Evolutionary conservation across 768 basidiomycete species (phyloP).

Genomic region (Chalciporus pseudorubinellus): DNA sequence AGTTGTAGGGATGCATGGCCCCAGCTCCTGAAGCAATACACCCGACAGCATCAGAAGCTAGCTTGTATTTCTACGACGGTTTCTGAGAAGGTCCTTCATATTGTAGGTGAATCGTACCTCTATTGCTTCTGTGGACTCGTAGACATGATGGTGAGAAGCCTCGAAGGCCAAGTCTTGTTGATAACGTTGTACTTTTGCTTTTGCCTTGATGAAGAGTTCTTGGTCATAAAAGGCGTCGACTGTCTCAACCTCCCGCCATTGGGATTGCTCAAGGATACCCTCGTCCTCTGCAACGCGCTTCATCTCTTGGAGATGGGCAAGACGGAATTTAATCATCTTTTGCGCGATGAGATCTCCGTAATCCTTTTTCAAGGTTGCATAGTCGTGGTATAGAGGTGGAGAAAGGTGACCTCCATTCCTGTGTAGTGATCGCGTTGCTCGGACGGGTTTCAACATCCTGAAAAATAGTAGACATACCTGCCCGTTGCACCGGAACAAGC

Average conservation of each 20-base stretch:
- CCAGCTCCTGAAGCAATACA: slow-evolving; percentile 55
- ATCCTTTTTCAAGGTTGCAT: slow-evolving; percentile 42
- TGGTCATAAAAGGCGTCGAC: slow-evolving; percentile 54
- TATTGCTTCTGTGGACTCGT: slow-evolving; percentile 34
- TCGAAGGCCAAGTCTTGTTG: slow-evolving; percentile 50
- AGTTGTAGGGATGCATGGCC: slow-evolving; percentile 66
- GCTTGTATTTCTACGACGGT: slow-evolving; percentile 41
- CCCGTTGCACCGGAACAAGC: slow-evolving; percentile 74
- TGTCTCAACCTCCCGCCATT: slow-evolving; percentile 56
- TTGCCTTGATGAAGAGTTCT: slow-evolving; percentile 41
- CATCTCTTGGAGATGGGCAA: slow-evolving; percentile 53
- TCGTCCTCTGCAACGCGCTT: slow-evolving; percentile 52
- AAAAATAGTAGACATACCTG: slow-evolving; percentile 40
- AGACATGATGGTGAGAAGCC: slow-evolving; percentile 32
- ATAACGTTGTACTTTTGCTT: slow-evolving; percentile 43
- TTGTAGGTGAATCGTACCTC: slow-evolving; percentile 18
- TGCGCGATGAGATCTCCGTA: slow-evolving; percentile 48
- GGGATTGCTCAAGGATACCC: slow-evolving; percentile 47
- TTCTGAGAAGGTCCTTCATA: neutral
- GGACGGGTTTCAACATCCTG: neutral
- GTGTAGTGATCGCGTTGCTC: neutral
- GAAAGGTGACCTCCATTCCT: slow-evolving; percentile 74
- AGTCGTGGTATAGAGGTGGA: slow-evolving; percentile 60
- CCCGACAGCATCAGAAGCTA: slow-evolving; percentile 46
- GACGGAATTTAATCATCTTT: slow-evolving; percentile 58